phyloP scores from a whole-genome alignment of 202 grass and related monocot genomes.

The Digitaria exilis region DNA sequence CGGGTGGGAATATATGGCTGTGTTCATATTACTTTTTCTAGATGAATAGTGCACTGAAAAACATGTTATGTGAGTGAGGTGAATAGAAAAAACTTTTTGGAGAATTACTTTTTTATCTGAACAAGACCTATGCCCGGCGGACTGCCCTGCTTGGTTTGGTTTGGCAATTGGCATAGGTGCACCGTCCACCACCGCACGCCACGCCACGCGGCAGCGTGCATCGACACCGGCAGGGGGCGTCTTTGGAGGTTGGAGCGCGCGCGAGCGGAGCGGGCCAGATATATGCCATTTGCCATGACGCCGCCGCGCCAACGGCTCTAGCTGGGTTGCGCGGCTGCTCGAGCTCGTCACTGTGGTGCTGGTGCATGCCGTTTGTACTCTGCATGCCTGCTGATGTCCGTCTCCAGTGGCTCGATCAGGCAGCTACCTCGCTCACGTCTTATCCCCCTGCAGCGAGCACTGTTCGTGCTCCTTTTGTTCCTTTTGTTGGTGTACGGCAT shows the following conservation, averaged over 20 bases:
- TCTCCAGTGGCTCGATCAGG: neutral
- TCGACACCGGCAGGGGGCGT: neutral
- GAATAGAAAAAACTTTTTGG: too few species aligned
- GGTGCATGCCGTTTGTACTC: too few species aligned
- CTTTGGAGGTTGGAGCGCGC: neutral
- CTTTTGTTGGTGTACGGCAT: constrained; percentile 7
- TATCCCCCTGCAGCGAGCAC: neutral
- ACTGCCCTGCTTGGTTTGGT: too few species aligned
- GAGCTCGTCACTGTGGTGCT: too few species aligned
- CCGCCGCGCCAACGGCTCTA: neutral
- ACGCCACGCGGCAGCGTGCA: neutral
- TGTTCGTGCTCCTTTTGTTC: neutral
- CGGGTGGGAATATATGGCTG: neutral
- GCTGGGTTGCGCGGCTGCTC: too few species aligned
- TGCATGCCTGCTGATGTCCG: neutral
- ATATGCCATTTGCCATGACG: neutral
- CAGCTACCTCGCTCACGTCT: neutral
- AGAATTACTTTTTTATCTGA: too few species aligned
- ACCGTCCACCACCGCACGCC: neutral
- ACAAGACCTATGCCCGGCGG: too few species aligned
- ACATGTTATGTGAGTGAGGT: too few species aligned
- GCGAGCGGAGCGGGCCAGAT: neutral
- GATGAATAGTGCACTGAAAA: too few species aligned
- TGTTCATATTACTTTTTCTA: too few species aligned
- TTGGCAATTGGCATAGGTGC: too few species aligned